Evolutionary conservation across 805 yeast genomes (phyloP).

Genomic region (Brettanomyces nanus): DNA sequence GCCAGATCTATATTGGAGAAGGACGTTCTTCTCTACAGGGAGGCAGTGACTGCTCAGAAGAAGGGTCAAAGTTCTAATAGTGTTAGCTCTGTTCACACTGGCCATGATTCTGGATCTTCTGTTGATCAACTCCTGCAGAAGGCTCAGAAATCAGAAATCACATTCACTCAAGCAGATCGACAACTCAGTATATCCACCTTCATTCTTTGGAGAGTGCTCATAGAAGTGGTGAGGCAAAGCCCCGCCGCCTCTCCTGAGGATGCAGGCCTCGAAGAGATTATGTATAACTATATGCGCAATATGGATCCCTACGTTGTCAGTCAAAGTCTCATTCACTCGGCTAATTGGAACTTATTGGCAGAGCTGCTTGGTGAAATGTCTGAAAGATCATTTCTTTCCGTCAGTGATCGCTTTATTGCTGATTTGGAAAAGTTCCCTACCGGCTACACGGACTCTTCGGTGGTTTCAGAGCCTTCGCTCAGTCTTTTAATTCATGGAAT

Average conservation of each 20-base stretch:
- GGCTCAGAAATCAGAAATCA: constrained; percentile 41
- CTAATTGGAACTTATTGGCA: constrained; percentile 92
- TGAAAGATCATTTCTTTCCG: constrained; percentile 70
- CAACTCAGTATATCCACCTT: constrained; percentile 82
- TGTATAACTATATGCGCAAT: constrained; percentile 78
- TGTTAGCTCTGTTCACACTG: neutral
- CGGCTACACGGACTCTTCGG: constrained; percentile 25
- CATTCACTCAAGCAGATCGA: constrained; percentile 77
- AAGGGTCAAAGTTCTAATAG: neutral
- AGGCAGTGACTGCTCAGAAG: neutral
- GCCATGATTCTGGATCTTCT: neutral
- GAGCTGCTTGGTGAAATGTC: constrained; percentile 88
- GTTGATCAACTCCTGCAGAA: constrained; percentile 17
- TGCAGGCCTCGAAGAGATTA: constrained; percentile 82
- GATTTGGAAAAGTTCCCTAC: constrained; percentile 79
- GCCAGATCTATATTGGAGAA: constrained; percentile 47
- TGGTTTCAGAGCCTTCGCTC: constrained; percentile 37
- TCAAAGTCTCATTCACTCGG: constrained; percentile 67
- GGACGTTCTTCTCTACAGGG: constrained; percentile 21
- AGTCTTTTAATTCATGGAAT: constrained; percentile 83
- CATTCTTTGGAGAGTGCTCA: constrained; percentile 82
- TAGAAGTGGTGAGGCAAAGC: constrained; percentile 86
- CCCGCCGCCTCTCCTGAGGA: constrained; percentile 73
- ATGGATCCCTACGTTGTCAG: constrained; percentile 72
- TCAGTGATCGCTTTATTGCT: constrained; percentile 88